Conservation (phyloP, 73 alveolate species). For the Paramecium sexaurelia region DNA sequence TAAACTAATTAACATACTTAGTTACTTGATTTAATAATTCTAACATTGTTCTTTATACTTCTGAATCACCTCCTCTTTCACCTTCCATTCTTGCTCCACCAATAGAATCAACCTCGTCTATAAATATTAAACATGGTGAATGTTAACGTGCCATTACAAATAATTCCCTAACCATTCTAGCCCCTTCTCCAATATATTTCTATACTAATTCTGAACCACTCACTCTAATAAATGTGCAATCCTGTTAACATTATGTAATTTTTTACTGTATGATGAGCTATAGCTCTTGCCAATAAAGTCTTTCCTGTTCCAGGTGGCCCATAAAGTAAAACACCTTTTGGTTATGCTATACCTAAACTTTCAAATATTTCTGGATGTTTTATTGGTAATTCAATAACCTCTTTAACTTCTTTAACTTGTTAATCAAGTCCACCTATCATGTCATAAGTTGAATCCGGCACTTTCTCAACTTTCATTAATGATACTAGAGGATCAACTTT, state of each 20-base stretch:
- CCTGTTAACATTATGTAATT: not conserved
- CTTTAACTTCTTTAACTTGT: conserved; percentile 92
- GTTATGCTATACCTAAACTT: conserved; percentile 99
- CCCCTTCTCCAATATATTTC: conserved; percentile 99
- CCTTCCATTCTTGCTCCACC: conserved; percentile 98
- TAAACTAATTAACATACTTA: not conserved
- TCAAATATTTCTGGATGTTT: conserved; percentile 99
- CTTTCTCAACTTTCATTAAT: conserved; percentile 99
- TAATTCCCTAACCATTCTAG: conserved; percentile 98
- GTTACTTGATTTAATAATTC: conserved; percentile 95
- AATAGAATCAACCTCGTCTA: conserved; percentile 99
- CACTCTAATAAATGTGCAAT: conserved; percentile 93
- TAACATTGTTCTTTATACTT: conserved; percentile 99
- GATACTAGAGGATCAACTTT: conserved; percentile 99
- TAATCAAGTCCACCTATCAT: conserved; percentile 93
- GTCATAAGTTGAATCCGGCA: conserved; percentile 99
- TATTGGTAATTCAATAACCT: conserved; percentile 99
- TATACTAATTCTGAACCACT: conserved; percentile 99
- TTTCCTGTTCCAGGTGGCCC: conserved; percentile 99
- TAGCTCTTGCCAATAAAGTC: conserved; percentile 99
- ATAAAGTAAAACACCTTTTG: conserved; percentile 97
- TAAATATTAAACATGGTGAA: conserved; percentile 99
- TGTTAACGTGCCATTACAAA: conserved; percentile 87
- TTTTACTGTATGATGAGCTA: conserved; percentile 99
- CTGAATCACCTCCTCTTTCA: conserved; percentile 98